These are phyloP conservation scores for Apophysomyces sp. DNA, from an alignment of 371 early-diverging fungal species.

Conservation along the genomic window DNA sequence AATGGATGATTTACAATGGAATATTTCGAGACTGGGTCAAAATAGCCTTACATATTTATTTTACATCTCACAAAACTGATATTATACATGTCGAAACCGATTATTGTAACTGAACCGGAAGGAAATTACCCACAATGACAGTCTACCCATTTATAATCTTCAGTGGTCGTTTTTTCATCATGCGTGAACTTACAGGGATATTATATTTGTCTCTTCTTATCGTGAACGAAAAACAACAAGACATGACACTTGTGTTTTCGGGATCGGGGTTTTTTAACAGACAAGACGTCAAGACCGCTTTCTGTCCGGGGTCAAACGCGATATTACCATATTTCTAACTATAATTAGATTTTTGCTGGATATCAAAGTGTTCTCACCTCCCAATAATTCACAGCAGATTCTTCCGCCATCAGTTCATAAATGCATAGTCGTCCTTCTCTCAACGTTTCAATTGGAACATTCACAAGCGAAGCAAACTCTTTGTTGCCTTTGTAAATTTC, in stretches of 20 bases:
- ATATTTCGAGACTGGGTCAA: too few species aligned
- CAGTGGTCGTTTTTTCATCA: neutral
- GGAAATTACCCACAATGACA: conserved; percentile 84
- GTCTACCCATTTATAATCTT: conserved; percentile 28
- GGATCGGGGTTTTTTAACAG: conserved; percentile 62
- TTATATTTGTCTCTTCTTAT: conserved; percentile 90
- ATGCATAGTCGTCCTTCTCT: conserved; percentile 80
- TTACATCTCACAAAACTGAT: too few species aligned
- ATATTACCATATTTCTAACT: conserved; percentile 90
- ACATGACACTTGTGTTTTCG: conserved; percentile 57
- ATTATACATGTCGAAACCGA: neutral
- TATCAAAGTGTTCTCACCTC: conserved; percentile 45
- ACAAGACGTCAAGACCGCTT: conserved; percentile 91
- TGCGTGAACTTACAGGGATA: conserved; percentile 51
- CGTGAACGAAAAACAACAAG: conserved; percentile 91
- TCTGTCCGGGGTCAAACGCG: conserved; percentile 93
- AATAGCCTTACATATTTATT: too few species aligned
- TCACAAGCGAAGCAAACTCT: conserved; percentile 88
- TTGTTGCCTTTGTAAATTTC: conserved; percentile 94
- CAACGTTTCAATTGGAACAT: conserved; percentile 73
- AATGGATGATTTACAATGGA: too few species aligned
- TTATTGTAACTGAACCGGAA: conserved; percentile 60
- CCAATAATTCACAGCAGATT: conserved; percentile 88
- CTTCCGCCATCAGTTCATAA: conserved; percentile 93
- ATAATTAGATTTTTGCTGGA: neutral